phyloP scores from a whole-genome alignment of 1,284 basidiomycete genomes.

The Ustilago loliicola region DNA sequence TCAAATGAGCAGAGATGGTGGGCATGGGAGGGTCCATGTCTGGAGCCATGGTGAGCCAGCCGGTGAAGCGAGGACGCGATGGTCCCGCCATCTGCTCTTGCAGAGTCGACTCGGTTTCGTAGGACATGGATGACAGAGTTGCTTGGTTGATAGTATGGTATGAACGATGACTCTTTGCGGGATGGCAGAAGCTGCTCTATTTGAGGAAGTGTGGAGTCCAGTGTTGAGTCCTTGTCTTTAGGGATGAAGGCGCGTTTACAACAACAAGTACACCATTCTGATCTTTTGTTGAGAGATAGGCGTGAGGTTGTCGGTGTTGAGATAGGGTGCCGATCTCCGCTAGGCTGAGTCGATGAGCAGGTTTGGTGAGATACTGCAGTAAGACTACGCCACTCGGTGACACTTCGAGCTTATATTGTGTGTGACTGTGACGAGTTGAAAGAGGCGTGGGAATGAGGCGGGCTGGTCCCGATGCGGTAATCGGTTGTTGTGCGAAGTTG shows the following conservation, averaged over 20 bases:
- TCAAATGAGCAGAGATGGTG: conserved; percentile 7
- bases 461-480: background rate
- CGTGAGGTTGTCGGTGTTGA: background rate
- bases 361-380: background rate
- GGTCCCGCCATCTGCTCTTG: conserved; percentile 46
- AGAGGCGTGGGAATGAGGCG: conserved; percentile 6
- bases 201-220: background rate
- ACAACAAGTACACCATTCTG: conserved; percentile 3
- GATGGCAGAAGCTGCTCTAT: background rate
- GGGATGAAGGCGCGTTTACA: background rate
- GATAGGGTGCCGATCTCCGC: background rate
- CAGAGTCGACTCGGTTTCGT: conserved; percentile 21
- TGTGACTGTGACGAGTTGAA: background rate
- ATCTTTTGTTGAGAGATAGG: background rate
- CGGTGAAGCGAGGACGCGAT: conserved; percentile 49
- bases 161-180: background rate
- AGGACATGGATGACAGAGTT: conserved; percentile 21
- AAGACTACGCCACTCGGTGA: conserved; percentile 6
- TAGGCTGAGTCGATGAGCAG: background rate
- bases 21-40: conserved; percentile 29
- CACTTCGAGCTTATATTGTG: background rate
- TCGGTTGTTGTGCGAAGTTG: background rate
- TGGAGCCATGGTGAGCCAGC: conserved; percentile 64
- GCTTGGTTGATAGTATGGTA: background rate
- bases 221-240: background rate